A percentile compares a stretch with the other conserved stretches of the same genome.
Conservation (phyloP, 768 basidiomycete genomes). For the Termitomyces titanicus region DNA sequence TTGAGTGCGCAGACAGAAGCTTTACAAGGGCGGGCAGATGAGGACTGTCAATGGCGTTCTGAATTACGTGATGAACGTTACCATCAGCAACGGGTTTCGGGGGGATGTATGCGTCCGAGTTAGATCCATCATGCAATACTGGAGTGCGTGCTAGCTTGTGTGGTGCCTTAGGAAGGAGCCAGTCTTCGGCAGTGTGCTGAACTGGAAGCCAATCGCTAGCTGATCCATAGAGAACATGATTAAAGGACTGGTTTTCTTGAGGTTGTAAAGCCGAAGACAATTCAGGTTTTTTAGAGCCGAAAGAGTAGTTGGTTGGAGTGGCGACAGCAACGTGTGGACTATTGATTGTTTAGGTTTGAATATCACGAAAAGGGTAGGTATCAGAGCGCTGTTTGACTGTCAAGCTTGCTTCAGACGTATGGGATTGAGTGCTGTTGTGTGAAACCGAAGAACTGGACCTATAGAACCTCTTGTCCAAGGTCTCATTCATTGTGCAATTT, state of each 20-base stretch:
- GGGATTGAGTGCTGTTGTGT: background rate
- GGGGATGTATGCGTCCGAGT: background rate
- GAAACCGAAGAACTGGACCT: background rate
- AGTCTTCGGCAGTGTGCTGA: slow-evolving; percentile 9
- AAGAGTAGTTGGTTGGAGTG: background rate
- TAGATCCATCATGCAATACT: background rate
- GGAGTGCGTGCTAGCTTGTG: background rate
- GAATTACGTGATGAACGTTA: no score
- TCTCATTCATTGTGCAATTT: background rate
- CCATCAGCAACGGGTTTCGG: background rate
- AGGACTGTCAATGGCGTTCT: no score
- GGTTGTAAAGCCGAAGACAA: slow-evolving; percentile 1
- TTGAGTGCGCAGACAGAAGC: slow-evolving; percentile 95
- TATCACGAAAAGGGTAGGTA: slow-evolving; percentile 9
- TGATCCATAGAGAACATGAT: background rate
- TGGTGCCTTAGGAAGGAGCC: slow-evolving; percentile 5
- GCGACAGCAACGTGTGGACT: slow-evolving; percentile 1
- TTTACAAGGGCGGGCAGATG: slow-evolving; percentile 97
- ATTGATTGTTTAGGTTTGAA: slow-evolving; percentile 8
- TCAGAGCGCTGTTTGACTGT: slow-evolving; percentile 3
- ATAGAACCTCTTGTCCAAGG: background rate
- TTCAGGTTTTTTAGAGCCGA: slow-evolving; percentile 1
- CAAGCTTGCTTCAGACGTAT: background rate
- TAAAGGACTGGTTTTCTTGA: slow-evolving; percentile 2
- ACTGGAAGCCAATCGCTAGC: slow-evolving; percentile 2